Percentiles rank a stretch among this genome's conserved stretches.
These are phyloP conservation scores for Ophiostoma ips DNA, from an alignment of 2,329 filamentous ascomycete species.

Conservation along the genomic window DNA sequence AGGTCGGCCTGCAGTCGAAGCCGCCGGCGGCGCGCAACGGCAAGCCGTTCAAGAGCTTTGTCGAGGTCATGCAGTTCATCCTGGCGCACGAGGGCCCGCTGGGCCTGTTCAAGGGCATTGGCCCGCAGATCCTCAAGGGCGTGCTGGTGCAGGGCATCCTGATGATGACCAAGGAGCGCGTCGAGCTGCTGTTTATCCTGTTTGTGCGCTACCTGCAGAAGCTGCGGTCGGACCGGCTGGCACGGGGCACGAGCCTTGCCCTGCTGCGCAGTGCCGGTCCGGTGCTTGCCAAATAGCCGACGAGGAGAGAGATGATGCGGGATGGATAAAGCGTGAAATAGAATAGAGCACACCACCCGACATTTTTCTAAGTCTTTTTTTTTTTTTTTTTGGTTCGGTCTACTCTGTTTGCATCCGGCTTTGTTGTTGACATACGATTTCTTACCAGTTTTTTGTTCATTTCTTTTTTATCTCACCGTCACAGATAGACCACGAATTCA, in stretches of 20 bases:
- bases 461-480: background rate
- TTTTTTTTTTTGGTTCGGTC: background rate
- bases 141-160: slow-evolving; percentile 86
- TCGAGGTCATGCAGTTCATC: slow-evolving; percentile 92
- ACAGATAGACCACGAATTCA: too few species aligned
- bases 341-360: too few species aligned
- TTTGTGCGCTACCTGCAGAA: slow-evolving; percentile 70
- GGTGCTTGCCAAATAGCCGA: slow-evolving; percentile 18
- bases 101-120: slow-evolving; percentile 94
- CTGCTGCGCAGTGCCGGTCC: slow-evolving; percentile 26
- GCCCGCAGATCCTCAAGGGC: slow-evolving; percentile 84
- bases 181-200: slow-evolving; percentile 78
- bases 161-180: slow-evolving; percentile 98
- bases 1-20: slow-evolving; percentile 89
- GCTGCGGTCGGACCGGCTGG: slow-evolving; percentile 54
- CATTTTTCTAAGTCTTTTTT: too few species aligned
- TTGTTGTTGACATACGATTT: background rate
- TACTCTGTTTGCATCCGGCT: background rate
- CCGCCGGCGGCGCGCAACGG: slow-evolving; percentile 73
- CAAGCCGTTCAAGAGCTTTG: slow-evolving; percentile 84
- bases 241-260: slow-evolving; percentile 32
- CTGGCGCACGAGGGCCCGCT: slow-evolving; percentile 69
- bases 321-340: too few species aligned
- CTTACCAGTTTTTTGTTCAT: background rate
- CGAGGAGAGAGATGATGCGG: background rate